Evolutionary conservation across 2,329 filamentous ascomycete species (phyloP).

Genomic region (Shiraia sp.): DNA sequence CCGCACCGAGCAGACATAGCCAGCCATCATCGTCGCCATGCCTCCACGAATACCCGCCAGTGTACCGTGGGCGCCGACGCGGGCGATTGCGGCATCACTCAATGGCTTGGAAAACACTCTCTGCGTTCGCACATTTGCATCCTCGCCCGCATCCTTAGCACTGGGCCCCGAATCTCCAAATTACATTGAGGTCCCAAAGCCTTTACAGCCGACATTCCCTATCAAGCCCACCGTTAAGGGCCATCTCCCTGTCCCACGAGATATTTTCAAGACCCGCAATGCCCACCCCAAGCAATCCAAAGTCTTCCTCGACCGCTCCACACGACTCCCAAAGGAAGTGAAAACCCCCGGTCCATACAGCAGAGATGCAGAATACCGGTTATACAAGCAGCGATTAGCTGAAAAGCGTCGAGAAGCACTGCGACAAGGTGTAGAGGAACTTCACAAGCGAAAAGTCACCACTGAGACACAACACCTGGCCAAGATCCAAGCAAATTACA

Average conservation of each 20-base stretch:
- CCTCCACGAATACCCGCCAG: constrained; percentile 48
- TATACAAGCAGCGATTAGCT: constrained; percentile 76
- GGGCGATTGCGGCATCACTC: constrained; percentile 13
- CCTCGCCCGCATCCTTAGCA: constrained; percentile 47
- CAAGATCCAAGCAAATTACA: constrained; percentile 42
- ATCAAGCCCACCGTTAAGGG: constrained; percentile 66
- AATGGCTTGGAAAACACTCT: constrained; percentile 13
- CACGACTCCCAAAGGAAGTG: constrained; percentile 55
- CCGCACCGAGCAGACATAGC: constrained; percentile 8
- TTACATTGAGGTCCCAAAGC: constrained; percentile 80
- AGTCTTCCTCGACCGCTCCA: constrained; percentile 64
- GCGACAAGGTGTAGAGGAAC: constrained; percentile 67
- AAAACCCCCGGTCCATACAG: constrained; percentile 40
- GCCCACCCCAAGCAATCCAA: constrained; percentile 58
- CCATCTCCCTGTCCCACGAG: constrained; percentile 78
- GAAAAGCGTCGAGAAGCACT: constrained; percentile 72
- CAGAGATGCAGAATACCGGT: constrained; percentile 54
- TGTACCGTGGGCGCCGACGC: constrained; percentile 30
- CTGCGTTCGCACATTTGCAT: constrained; percentile 48
- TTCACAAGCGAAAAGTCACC: constrained; percentile 57
- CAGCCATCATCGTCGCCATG: constrained; percentile 36
- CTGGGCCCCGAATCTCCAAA: constrained; percentile 84
- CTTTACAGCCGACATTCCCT: constrained; percentile 69
- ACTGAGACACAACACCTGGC: constrained; percentile 26
- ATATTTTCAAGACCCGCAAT: constrained; percentile 65